phyloP scores from a whole-genome alignment of 805 yeast species.

The Huiozyma naganishii region DNA sequence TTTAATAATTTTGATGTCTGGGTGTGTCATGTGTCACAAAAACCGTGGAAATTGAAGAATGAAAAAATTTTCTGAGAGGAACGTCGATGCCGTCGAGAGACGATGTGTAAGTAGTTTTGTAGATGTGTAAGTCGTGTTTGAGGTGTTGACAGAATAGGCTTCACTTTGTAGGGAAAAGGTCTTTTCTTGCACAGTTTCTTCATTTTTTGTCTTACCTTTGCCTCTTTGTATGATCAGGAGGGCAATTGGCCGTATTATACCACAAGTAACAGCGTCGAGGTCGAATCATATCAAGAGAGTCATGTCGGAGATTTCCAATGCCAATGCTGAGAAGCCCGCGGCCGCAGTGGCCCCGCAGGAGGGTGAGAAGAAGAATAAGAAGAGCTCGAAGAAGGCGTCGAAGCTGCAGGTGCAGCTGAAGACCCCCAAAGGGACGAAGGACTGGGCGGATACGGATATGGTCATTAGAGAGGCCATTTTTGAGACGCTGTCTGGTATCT shows the following conservation, averaged over 20 bases:
- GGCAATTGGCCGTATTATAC: too few species aligned
- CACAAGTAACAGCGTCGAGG: too few species aligned
- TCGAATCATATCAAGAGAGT: too few species aligned
- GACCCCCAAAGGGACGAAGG: slow-evolving; percentile 95
- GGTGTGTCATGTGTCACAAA: too few species aligned
- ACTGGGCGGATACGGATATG: slow-evolving; percentile 98
- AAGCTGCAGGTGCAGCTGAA: slow-evolving; percentile 66
- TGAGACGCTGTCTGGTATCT: slow-evolving; percentile 55
- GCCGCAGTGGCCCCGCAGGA: slow-evolving; percentile 10
- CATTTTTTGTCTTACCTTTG: background rate
- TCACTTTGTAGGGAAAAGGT: background rate
- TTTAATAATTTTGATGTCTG: too few species aligned
- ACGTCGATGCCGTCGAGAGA: too few species aligned
- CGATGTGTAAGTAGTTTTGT: too few species aligned
- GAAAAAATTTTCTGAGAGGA: too few species aligned
- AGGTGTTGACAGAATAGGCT: too few species aligned
- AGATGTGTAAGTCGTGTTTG: too few species aligned
- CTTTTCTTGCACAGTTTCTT: background rate
- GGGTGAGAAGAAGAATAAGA: slow-evolving; percentile 6
- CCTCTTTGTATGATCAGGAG: background rate
- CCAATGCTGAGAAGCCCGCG: slow-evolving; percentile 1
- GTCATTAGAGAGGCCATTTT: slow-evolving; percentile 84
- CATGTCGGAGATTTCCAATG: too few species aligned
- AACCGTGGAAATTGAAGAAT: too few species aligned
- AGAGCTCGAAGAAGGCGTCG: slow-evolving; percentile 27